A percentile compares a stretch with the other conserved stretches of the same genome.
Conservation (phyloP, 164 flowering plant species). For the Umbilicus rupestris region DNA sequence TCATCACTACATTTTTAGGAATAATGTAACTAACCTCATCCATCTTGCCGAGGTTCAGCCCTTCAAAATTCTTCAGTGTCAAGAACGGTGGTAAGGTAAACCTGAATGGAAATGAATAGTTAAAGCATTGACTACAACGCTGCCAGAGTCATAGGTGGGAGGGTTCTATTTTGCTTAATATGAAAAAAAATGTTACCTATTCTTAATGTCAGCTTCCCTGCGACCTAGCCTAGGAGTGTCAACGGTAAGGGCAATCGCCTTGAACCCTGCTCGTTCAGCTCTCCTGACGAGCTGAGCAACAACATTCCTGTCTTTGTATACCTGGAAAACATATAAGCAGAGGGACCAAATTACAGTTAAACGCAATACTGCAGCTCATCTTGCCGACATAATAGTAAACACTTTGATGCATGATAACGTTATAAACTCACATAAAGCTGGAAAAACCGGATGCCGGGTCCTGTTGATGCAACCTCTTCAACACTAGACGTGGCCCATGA, state of each 20-base stretch:
- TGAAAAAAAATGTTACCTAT: constrained; percentile 30
- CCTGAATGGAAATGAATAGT: constrained; percentile 14
- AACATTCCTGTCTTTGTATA: constrained; percentile 55
- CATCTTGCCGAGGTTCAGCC: constrained; percentile 49
- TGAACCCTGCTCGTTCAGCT: constrained; percentile 78
- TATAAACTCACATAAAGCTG: constrained; percentile 58
- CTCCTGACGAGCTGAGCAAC: constrained; percentile 54
- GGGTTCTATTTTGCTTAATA: not conserved
- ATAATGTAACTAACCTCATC: constrained; percentile 22
- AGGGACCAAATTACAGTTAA: not conserved
- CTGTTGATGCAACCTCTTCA: constrained; percentile 85
- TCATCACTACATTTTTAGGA: not conserved
- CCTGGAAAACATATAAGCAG: constrained; percentile 24
- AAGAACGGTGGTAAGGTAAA: constrained; percentile 41
- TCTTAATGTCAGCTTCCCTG: constrained; percentile 72
- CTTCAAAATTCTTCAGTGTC: constrained; percentile 56
- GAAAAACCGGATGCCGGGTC: constrained; percentile 62
- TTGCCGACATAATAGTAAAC: not conserved
- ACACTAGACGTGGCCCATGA: constrained; percentile 44
- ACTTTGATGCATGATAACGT: not conserved
- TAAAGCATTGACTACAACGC: constrained; percentile 8
- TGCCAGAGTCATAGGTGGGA: constrained; percentile 15
- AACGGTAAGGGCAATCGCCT: constrained; percentile 68
- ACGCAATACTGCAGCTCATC: not conserved
- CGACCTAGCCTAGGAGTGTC: constrained; percentile 74